Evolutionary conservation across 148 eudicot species (phyloP).

Genomic region (Camellia sinensis): DNA sequence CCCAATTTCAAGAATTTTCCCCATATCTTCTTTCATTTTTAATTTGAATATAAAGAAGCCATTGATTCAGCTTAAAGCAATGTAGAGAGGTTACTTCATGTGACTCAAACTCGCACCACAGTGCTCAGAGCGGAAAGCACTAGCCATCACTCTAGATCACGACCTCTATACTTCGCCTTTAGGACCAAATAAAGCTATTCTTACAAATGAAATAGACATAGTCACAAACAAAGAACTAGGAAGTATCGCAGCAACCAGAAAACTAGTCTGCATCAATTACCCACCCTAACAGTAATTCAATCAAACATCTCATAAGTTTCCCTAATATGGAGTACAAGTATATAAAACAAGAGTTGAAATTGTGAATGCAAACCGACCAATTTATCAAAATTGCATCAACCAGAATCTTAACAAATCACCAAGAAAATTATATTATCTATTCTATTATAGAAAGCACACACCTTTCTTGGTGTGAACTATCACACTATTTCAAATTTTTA

Average conservation of each 20-base stretch:
- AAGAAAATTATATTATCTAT: background rate
- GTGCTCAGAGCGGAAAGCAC: too few relatives aligned
- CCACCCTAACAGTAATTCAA: background rate
- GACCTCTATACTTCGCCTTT: background rate
- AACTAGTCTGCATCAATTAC: background rate
- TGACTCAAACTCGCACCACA: too few relatives aligned
- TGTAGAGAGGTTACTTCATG: too few relatives aligned
- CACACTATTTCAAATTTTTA: too few relatives aligned
- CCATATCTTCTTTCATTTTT: too few relatives aligned
- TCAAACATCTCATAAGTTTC: background rate
- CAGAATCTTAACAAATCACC: background rate
- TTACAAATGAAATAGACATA: background rate
- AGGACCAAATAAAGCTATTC: background rate
- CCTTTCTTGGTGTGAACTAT: too few relatives aligned
- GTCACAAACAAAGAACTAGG: background rate
- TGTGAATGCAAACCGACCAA: conserved; percentile 8
- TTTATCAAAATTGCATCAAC: background rate
- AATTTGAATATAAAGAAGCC: too few relatives aligned
- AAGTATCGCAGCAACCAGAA: background rate
- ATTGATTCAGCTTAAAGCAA: too few relatives aligned
- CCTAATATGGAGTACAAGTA: background rate
- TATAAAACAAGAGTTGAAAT: background rate
- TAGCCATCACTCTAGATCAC: too few relatives aligned
- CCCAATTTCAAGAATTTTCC: too few relatives aligned
- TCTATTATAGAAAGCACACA: too few relatives aligned